Percentiles rank a stretch among this genome's conserved stretches.
These are phyloP conservation scores for Nadsonia starkeyi-henricii DNA, from an alignment of 1,139 yeast genomes.

Conservation along the genomic window DNA sequence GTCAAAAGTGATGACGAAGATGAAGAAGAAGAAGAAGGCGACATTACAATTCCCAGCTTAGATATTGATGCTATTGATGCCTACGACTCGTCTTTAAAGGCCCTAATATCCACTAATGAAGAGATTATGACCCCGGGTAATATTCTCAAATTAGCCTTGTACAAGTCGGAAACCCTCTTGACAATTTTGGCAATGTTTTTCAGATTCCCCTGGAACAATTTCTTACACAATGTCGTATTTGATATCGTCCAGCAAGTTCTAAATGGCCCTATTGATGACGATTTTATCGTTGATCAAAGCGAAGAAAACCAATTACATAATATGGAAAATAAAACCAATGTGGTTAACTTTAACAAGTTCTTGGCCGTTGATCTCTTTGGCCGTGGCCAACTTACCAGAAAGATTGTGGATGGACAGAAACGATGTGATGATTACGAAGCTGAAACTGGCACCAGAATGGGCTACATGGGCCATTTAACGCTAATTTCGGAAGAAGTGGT, in stretches of 20 bases:
- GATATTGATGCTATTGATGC: slow-evolving; percentile 12
- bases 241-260: slow-evolving; percentile 93
- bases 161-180: slow-evolving; percentile 67
- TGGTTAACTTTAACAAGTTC: slow-evolving; percentile 60
- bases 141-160: slow-evolving; percentile 67
- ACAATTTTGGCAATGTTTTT: slow-evolving; percentile 74
- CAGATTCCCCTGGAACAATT: slow-evolving; percentile 94
- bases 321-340: background rate
- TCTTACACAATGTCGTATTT: slow-evolving; percentile 91
- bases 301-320: background rate
- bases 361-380: slow-evolving; percentile 78
- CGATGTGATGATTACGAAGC: slow-evolving; percentile 57
- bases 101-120: slow-evolving; percentile 49
- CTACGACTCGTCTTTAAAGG: slow-evolving; percentile 27
- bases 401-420: slow-evolving; percentile 72
- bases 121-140: slow-evolving; percentile 80
- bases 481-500: slow-evolving; percentile 94
- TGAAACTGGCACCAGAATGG: slow-evolving; percentile 53
- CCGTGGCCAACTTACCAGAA: slow-evolving; percentile 60
- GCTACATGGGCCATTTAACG: slow-evolving; percentile 95
- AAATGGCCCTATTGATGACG: slow-evolving; percentile 86
- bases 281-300: background rate
- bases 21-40: background rate
- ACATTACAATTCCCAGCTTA: background rate
- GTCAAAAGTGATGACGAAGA: background rate